A percentile compares a stretch with the other conserved stretches of the same genome.
phyloP scores from a whole-genome alignment of 768 basidiomycete genomes.

The Peribolospora kevripleyi region DNA sequence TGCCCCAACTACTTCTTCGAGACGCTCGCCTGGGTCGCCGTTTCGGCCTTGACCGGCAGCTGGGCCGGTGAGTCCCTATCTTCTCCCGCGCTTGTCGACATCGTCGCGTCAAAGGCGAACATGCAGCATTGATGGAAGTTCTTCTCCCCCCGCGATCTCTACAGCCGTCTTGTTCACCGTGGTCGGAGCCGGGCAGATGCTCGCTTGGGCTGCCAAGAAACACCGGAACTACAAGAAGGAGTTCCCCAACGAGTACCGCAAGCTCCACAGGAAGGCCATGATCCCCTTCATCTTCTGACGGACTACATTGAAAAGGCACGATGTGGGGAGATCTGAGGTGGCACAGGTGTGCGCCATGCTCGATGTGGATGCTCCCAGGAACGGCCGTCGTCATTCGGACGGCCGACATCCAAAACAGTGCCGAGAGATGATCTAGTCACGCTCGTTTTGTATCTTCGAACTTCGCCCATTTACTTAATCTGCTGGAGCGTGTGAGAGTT shows the following conservation, averaged over 20 bases:
- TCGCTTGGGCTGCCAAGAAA: conserved; percentile 72
- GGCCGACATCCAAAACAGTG: too few species aligned
- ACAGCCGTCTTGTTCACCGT: conserved; percentile 33
- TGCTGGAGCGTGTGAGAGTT: too few species aligned
- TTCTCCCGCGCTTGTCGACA: not conserved
- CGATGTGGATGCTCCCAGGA: too few species aligned
- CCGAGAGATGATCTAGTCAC: too few species aligned
- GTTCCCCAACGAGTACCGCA: conserved; percentile 64
- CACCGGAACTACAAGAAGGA: conserved; percentile 75
- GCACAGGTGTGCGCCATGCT: too few species aligned
- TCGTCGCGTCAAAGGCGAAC: not conserved
- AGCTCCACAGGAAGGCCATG: conserved; percentile 42
- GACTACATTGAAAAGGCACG: not conserved
- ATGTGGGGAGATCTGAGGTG: too few species aligned
- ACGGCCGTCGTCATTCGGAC: too few species aligned
- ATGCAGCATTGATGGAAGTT: not conserved
- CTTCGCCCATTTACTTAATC: too few species aligned
- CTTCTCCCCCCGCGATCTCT: conserved; percentile 19
- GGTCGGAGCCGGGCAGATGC: conserved; percentile 44
- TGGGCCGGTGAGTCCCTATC: conserved; percentile 33
- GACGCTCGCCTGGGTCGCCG: conserved; percentile 42
- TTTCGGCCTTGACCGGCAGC: conserved; percentile 55
- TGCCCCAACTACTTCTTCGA: conserved; percentile 94
- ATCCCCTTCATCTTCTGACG: conserved; percentile 43
- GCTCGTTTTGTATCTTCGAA: too few species aligned